Base-by-base conservation (phyloP, 1,139 yeast genomes). In the Oligophagozyma castellii region DNA sequence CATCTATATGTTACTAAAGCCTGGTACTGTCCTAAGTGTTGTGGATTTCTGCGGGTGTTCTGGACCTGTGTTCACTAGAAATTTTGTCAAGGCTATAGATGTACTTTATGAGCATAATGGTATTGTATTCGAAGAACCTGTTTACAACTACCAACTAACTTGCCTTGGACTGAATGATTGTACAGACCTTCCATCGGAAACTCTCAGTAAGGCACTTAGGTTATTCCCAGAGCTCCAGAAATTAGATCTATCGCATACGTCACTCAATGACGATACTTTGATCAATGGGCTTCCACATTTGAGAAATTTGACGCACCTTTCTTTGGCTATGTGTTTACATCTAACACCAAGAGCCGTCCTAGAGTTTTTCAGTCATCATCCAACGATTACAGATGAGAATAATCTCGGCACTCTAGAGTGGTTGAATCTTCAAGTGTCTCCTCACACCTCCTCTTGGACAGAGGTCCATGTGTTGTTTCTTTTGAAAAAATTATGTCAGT, bases 1-100 rank as follows among this genome's bases (percentile, higher is more conserved):
- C 2, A 65, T 84, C 29, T 59, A 71, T 38, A 59, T 60, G 34
- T 55, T 77, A 27, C 72, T 86, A 45, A 73, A 76, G 39, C 55
- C 67, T 12, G 62, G 77, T 39, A 67, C 68, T 7, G 59, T 65
- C 33, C 58, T 86, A 27, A 71, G 74, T 50, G 71, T 81, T 1
- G 58, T 84, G 14, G 96, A 84, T 55, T 81, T 84, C 42, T 84
- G 95, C 53, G 95, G 95, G 3, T 81, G 93, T 23, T 73, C 83
- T 10, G 76, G 80, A 29, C 62, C 62, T 28, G 58, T 51, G 15
- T 79, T 80, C 46, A 71, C 71, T 8, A 48, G 56, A n/a, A 78
- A 80, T n/a, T 77, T 81, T 48, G 37, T 45, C 7, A 22, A 30
- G 4, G 54, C 53, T 3, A 36, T 50, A 11, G 38, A 43, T 1